Conservation (phyloP, 305 asterid species). For the Solanum hybrid region DNA sequence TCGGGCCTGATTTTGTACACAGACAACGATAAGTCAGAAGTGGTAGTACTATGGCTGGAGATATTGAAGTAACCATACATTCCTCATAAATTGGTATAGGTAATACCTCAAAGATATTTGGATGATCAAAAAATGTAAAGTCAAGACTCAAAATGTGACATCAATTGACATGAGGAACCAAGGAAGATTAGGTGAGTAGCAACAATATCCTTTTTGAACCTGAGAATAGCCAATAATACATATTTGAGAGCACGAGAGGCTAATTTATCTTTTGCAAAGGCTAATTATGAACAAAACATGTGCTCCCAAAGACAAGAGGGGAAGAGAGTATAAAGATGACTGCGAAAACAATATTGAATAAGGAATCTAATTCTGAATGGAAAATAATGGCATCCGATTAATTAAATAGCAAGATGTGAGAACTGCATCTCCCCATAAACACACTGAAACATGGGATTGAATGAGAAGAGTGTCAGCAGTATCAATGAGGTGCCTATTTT, state of each 20-base stretch:
- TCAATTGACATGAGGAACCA: background rate
- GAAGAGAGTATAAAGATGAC: background rate
- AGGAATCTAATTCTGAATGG: background rate
- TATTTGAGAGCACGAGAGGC: background rate
- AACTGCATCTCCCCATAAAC: background rate
- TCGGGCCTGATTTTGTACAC: background rate
- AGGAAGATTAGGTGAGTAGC: background rate
- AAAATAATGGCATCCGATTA: background rate
- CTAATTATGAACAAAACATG: background rate
- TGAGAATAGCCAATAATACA: background rate
- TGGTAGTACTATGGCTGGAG: background rate
- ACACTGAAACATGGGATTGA: background rate
- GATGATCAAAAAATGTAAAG: background rate
- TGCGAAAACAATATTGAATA: background rate
- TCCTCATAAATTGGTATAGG: background rate
- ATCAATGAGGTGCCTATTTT: background rate
- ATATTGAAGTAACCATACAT: background rate
- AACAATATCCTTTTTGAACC: background rate
- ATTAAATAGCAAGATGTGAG: background rate
- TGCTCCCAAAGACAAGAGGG: background rate
- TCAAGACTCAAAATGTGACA: background rate
- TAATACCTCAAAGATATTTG: background rate
- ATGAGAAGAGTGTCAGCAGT: background rate
- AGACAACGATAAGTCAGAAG: background rate
- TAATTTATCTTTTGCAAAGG: background rate